Percentiles rank a stretch among this genome's conserved stretches.
Evolutionary conservation across 805 yeast species (phyloP).

Genomic region (Metschnikowia noctiluminum): DNA sequence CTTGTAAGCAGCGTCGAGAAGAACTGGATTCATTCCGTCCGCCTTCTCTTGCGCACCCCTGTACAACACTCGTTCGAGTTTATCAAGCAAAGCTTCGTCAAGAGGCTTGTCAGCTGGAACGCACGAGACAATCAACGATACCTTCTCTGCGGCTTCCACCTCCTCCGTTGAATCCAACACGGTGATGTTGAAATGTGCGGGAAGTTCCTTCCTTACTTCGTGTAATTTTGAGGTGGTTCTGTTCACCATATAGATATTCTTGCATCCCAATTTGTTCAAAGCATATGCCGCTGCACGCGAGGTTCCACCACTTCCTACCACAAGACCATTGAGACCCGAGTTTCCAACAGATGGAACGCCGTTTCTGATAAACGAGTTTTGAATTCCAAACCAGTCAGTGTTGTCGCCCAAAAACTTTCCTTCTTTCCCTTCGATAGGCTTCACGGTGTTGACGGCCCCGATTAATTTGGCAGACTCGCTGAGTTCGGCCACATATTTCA

Average conservation of each 20-base stretch:
- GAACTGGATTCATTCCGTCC: conserved; percentile 46
- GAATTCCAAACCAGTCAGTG: conserved; percentile 94
- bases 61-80: conserved; percentile 46
- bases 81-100: conserved; percentile 47
- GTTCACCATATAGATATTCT: conserved; percentile 72
- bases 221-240: conserved; percentile 68
- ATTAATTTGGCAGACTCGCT: conserved; percentile 76
- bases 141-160: conserved; percentile 41
- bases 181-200: conserved; percentile 54
- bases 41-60: conserved; percentile 32
- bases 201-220: conserved; percentile 59
- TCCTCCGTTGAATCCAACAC: conserved; percentile 49
- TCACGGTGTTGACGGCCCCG: conserved; percentile 92
- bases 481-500: conserved; percentile 59
- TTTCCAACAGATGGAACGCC: conserved; percentile 52
- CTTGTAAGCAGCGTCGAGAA: conserved; percentile 93
- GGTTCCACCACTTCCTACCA: conserved; percentile 97
- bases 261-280: conserved; percentile 71
- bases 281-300: conserved; percentile 94
- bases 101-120: conserved; percentile 79
- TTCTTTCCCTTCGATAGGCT: conserved; percentile 37
- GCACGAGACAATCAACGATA: conserved; percentile 70
- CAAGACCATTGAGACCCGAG: conserved; percentile 55
- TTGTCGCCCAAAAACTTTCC: conserved; percentile 72
- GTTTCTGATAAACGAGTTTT: conserved; percentile 56